Evolutionary conservation across 345 rosid species (phyloP).

Genomic region (Citrus hindsii): DNA sequence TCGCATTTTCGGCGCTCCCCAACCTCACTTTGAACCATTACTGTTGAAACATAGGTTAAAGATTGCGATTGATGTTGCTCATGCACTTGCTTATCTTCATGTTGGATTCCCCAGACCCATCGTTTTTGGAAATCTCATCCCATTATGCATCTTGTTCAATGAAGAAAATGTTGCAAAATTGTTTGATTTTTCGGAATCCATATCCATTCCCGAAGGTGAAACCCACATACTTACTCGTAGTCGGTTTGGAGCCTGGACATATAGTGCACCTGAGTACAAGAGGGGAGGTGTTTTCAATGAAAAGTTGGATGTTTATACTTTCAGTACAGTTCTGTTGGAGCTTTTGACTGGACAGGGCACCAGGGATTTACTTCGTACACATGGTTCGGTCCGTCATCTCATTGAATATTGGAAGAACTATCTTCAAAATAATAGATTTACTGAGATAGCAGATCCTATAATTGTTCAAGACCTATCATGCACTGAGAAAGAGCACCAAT

Average conservation of each 20-base stretch:
- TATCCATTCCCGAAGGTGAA: slow-evolving; percentile 26
- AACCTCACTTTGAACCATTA: background rate
- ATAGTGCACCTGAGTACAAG: background rate
- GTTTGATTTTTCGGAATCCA: background rate
- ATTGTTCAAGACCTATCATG: background rate
- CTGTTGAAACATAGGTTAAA: background rate
- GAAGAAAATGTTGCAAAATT: slow-evolving; percentile 12
- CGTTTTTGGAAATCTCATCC: slow-evolving; percentile 5
- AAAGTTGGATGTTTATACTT: slow-evolving; percentile 22
- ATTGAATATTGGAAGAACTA: background rate
- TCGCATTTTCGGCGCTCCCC: background rate
- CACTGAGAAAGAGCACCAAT: background rate
- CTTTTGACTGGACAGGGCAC: background rate
- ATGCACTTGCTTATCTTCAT: slow-evolving; percentile 18
- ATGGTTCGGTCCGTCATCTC: too few relatives aligned
- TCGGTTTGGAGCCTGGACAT: too few relatives aligned
- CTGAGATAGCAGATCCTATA: slow-evolving; percentile 5
- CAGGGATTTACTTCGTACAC: too few relatives aligned
- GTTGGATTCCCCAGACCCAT: slow-evolving; percentile 18
- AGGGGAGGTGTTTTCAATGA: background rate
- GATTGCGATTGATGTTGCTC: slow-evolving; percentile 9
- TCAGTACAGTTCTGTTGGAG: background rate
- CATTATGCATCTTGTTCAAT: background rate
- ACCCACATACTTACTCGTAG: background rate
- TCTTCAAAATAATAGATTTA: background rate